Evolutionary conservation across 192 early-diverging fungal genomes (phyloP).

Genomic region (Spinellus fusiger): DNA sequence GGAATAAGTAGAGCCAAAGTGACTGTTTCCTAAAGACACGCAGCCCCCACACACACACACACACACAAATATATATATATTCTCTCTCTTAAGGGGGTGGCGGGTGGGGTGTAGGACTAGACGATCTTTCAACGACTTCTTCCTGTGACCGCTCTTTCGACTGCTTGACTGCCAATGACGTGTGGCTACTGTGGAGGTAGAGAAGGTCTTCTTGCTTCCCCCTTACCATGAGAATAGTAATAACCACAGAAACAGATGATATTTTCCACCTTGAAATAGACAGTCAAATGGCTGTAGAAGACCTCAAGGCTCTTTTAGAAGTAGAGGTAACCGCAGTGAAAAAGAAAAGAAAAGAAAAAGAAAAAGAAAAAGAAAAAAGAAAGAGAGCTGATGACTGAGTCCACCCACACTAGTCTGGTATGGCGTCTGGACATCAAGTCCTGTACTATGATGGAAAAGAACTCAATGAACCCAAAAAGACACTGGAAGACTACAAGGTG

Average conservation of each 20-base stretch:
- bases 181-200: too few species aligned
- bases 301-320: slow-evolving; percentile 81
- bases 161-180: too few species aligned
- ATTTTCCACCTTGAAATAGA: slow-evolving; percentile 64
- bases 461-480: slow-evolving; percentile 54
- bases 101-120: too few species aligned
- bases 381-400: background rate
- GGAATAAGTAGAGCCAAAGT: too few species aligned
- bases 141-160: too few species aligned
- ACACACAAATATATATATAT: too few species aligned
- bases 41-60: too few species aligned
- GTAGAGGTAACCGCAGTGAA: slow-evolving; percentile 51
- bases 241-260: slow-evolving; percentile 54
- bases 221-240: slow-evolving; percentile 53
- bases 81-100: too few species aligned
- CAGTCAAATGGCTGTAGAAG: slow-evolving; percentile 68
- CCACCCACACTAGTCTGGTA: slow-evolving; percentile 43
- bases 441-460: slow-evolving; percentile 61
- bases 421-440: slow-evolving; percentile 55
- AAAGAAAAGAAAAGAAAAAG: background rate
- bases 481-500: slow-evolving; percentile 62
- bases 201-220: too few species aligned
- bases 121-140: too few species aligned
- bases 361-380: background rate
- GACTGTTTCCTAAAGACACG: too few species aligned